Evolutionary conservation across 371 early-diverging fungal species (phyloP).

Genomic region (Gilbertella persicaria): DNA sequence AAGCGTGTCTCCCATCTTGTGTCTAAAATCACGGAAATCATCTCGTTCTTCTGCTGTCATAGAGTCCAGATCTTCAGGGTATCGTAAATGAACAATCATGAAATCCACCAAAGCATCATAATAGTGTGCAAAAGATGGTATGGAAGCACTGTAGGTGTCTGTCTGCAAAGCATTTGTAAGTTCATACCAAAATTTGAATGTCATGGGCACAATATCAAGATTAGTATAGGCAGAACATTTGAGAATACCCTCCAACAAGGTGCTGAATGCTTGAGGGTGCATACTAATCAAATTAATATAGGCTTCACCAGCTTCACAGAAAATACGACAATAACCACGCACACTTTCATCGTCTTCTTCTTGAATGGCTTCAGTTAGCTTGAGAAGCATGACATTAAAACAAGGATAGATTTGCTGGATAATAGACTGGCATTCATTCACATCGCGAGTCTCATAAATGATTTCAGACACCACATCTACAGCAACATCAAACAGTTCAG

Average conservation of each 20-base stretch:
- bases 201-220: slow-evolving; percentile 75
- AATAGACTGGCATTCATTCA: slow-evolving; percentile 46
- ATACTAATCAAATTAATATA: slow-evolving; percentile 73
- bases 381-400: slow-evolving; percentile 50
- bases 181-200: slow-evolving; percentile 87
- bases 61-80: slow-evolving; percentile 68
- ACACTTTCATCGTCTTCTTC: slow-evolving; percentile 49
- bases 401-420: slow-evolving; percentile 70
- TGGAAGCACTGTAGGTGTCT: slow-evolving; percentile 42
- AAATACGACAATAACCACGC: slow-evolving; percentile 79
- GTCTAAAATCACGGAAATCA: slow-evolving; percentile 93
- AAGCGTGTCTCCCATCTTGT: slow-evolving; percentile 95
- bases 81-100: slow-evolving; percentile 81
- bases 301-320: slow-evolving; percentile 85
- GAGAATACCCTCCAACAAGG: slow-evolving; percentile 75
- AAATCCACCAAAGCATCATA: slow-evolving; percentile 76
- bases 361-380: slow-evolving; percentile 46
- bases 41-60: slow-evolving; percentile 90
- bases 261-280: slow-evolving; percentile 64
- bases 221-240: slow-evolving; percentile 68
- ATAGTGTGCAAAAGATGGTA: slow-evolving; percentile 61
- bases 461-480: slow-evolving; percentile 85
- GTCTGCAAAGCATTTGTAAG: slow-evolving; percentile 69
- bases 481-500: slow-evolving; percentile 79
- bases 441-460: slow-evolving; percentile 74